Percentiles rank a stretch among this genome's conserved stretches.
Conservation (phyloP, 179 eudicot species). For the Camellia oleifera region DNA sequence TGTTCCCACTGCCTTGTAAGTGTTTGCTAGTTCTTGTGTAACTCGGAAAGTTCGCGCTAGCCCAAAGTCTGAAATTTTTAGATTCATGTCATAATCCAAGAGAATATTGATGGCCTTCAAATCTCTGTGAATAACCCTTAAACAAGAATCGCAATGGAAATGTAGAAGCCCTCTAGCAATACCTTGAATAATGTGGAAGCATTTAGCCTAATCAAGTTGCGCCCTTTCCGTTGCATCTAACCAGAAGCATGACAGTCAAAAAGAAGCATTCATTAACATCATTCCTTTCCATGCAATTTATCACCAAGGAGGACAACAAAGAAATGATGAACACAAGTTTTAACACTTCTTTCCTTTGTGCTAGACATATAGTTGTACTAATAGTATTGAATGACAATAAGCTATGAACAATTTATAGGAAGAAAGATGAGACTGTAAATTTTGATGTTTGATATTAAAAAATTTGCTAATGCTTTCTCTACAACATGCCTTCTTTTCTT, state of each 20-base stretch:
- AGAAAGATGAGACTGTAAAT: too few relatives aligned
- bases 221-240: conserved; percentile 6
- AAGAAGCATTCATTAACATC: background rate
- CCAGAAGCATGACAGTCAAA: background rate
- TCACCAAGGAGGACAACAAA: too few relatives aligned
- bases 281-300: background rate
- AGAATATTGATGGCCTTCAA: conserved; percentile 24
- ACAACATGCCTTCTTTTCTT: too few relatives aligned
- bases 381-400: too few relatives aligned
- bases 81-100: conserved; percentile 20
- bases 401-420: too few relatives aligned
- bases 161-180: conserved; percentile 25
- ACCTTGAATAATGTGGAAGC: conserved; percentile 18
- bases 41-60: conserved; percentile 19
- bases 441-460: too few relatives aligned
- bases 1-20: too few relatives aligned
- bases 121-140: conserved; percentile 24
- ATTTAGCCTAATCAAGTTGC: conserved; percentile 14
- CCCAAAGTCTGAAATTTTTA: conserved; percentile 24
- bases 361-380: too few relatives aligned
- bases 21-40: conserved; percentile 17
- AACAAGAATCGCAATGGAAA: conserved; percentile 23
- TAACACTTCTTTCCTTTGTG: too few relatives aligned
- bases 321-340: too few relatives aligned
- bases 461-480: too few relatives aligned